phyloP scores from a whole-genome alignment of 1,139 yeast genomes.

The Kazachstania sp. region DNA sequence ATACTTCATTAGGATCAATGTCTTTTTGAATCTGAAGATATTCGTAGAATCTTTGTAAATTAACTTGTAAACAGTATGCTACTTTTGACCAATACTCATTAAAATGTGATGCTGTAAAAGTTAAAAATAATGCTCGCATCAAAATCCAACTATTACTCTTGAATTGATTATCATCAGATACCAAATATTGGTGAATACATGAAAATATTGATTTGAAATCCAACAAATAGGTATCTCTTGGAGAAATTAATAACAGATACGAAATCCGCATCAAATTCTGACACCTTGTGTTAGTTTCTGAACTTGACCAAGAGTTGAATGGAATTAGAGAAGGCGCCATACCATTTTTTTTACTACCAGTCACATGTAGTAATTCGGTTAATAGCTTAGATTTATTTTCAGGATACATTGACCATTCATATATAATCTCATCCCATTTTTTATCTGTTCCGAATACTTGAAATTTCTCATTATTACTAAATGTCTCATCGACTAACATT shows the following conservation, averaged over 20 bases:
- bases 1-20: conserved; percentile 38
- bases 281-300: conserved; percentile 23
- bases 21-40: conserved; percentile 33
- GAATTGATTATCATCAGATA: conserved; percentile 18
- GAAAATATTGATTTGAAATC: conserved; percentile 23
- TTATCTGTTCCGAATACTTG: conserved; percentile 9
- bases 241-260: conserved; percentile 53
- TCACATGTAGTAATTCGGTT: conserved; percentile 20
- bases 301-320: conserved; percentile 26
- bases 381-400: conserved; percentile 40
- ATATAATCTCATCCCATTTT: conserved; percentile 21
- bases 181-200: conserved; percentile 22
- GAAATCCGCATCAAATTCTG: conserved; percentile 36
- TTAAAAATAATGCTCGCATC: conserved; percentile 54
- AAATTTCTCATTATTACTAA: conserved; percentile 37
- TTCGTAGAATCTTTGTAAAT: conserved; percentile 40
- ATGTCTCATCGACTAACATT: conserved; percentile 41
- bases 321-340: conserved; percentile 27
- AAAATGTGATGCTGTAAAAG: conserved; percentile 56
- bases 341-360: conserved; percentile 22
- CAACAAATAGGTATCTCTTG: conserved; percentile 47
- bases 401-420: conserved; percentile 27
- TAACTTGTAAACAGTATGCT: conserved; percentile 48
- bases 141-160: conserved; percentile 36
- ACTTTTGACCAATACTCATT: conserved; percentile 65